Conservation (phyloP, 164 flowering plant species). For the Tinospora cordifolia region DNA sequence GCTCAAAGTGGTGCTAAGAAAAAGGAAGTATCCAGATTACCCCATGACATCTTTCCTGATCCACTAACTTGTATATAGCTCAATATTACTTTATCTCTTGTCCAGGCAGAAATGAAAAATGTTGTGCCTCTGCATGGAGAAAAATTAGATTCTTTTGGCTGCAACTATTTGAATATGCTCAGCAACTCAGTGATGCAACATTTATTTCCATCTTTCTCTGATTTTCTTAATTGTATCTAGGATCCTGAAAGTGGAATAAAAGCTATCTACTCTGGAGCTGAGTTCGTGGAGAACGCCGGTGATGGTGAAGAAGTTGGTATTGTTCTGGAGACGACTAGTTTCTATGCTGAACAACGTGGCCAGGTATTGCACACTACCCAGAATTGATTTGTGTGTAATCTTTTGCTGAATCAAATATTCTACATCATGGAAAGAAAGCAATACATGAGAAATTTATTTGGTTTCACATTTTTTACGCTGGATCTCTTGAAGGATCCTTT, state of each 20-base stretch:
- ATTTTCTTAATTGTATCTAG: conserved; percentile 30
- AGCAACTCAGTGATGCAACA: neutral
- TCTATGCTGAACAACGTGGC: conserved; percentile 99
- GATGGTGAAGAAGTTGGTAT: conserved; percentile 66
- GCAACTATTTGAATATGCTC: no score
- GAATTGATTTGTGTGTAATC: no score
- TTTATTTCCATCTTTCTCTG: neutral
- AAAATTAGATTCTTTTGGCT: no score
- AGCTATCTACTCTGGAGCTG: conserved; percentile 76
- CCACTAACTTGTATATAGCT: no score
- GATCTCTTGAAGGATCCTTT: conserved; percentile 53
- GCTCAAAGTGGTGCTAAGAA: no score
- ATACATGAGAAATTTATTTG: conserved; percentile 7
- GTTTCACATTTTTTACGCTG: conserved; percentile 81
- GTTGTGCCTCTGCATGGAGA: no score
- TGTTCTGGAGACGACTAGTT: conserved; percentile 65
- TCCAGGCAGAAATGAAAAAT: no score
- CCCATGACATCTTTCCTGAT: no score
- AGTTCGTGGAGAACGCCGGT: conserved; percentile 45
- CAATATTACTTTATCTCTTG: no score
- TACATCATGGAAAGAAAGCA: no score
- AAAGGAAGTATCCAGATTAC: no score
- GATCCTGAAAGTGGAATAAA: conserved; percentile 63
- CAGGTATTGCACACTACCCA: conserved; percentile 47
- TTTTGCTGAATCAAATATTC: no score